Evolutionary conservation across 2,329 filamentous ascomycete genomes (phyloP).

Genomic region (Xylariomycetidae sp.): DNA sequence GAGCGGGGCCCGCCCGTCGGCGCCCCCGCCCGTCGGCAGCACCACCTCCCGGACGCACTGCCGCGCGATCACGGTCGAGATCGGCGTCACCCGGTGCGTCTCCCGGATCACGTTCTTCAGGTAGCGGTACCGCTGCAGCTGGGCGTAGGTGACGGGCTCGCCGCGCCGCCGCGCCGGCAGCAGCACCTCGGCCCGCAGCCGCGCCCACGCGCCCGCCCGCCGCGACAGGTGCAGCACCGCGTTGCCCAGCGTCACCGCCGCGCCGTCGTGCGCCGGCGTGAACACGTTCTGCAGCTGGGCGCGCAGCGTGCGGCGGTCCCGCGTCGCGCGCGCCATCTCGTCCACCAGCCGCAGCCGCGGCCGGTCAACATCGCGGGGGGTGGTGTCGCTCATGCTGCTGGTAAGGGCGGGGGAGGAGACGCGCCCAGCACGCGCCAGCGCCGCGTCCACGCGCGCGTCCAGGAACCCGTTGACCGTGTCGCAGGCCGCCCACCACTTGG

Average conservation of each 20-base stretch:
- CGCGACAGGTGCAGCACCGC: constrained; percentile 18
- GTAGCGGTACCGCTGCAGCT: constrained; percentile 14
- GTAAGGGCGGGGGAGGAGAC: no score
- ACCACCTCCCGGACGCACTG: constrained; percentile 10
- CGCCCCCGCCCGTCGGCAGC: constrained; percentile 8
- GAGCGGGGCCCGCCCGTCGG: constrained; percentile 9
- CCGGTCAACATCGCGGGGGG: neutral
- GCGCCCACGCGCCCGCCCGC: constrained; percentile 13
- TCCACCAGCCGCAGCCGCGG: constrained; percentile 10
- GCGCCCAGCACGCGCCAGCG: no score
- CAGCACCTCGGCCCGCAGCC: constrained; percentile 14
- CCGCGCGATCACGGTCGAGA: constrained; percentile 6
- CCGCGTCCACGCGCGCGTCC: constrained; percentile 9
- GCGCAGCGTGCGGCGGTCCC: constrained; percentile 11
- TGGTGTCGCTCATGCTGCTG: constrained; percentile 5
- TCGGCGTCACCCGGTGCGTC: constrained; percentile 7
- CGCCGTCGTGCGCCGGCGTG: constrained; percentile 15
- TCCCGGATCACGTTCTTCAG: constrained; percentile 14
- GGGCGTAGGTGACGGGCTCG: constrained; percentile 14
- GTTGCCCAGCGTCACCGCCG: constrained; percentile 17
- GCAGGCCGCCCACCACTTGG: constrained; percentile 6
- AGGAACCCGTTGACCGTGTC: constrained; percentile 9
- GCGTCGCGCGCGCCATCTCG: constrained; percentile 14
- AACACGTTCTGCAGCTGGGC: constrained; percentile 17
- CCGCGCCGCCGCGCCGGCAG: constrained; percentile 4